A percentile compares a stretch with the other conserved stretches of the same genome.
These are phyloP conservation scores for Tephrocybe sp. DNA, from an alignment of 768 basidiomycete genomes.

Conservation along the genomic window DNA sequence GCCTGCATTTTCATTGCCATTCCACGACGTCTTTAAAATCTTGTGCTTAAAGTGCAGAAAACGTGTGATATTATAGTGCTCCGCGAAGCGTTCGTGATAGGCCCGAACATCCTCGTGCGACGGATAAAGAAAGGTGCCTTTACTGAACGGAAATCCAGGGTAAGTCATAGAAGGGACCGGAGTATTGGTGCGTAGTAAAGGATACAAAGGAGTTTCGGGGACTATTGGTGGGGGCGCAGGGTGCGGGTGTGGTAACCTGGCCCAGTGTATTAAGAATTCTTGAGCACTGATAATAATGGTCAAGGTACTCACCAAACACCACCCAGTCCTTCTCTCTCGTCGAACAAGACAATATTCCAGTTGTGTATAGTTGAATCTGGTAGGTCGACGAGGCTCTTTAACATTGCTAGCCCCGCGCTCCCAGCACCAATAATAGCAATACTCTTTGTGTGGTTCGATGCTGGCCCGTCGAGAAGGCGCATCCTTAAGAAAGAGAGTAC, in stretches of 20 bases:
- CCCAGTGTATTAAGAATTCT: background rate
- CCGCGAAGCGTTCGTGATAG: slow-evolving; percentile 46
- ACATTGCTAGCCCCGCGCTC: slow-evolving; percentile 50
- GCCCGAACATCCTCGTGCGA: slow-evolving; percentile 40
- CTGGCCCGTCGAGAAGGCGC: background rate
- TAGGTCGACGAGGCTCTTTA: slow-evolving; percentile 49
- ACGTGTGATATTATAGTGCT: slow-evolving; percentile 33
- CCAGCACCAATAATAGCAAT: slow-evolving; percentile 60
- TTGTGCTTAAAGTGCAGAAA: slow-evolving; percentile 42
- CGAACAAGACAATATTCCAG: slow-evolving; percentile 53
- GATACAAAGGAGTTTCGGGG: slow-evolving; percentile 56
- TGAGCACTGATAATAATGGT: background rate
- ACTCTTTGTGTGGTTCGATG: slow-evolving; percentile 31
- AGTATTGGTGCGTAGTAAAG: slow-evolving; percentile 51
- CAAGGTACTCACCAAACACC: slow-evolving; percentile 47
- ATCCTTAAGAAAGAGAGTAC: slow-evolving; percentile 19
- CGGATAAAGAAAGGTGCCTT: slow-evolving; percentile 49
- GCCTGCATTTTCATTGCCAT: slow-evolving; percentile 25
- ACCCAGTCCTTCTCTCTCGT: slow-evolving; percentile 50
- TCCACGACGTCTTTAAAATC: slow-evolving; percentile 43
- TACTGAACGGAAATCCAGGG: slow-evolving; percentile 51
- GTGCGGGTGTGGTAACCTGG: slow-evolving; percentile 32
- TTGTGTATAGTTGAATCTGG: slow-evolving; percentile 33
- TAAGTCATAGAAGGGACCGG: slow-evolving; percentile 58
- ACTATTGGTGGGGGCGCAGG: slow-evolving; percentile 38